Percentiles rank a stretch among this genome's conserved stretches.
phyloP scores from a whole-genome alignment of 2,329 filamentous ascomycete species.

The Fusarium sacchari region DNA sequence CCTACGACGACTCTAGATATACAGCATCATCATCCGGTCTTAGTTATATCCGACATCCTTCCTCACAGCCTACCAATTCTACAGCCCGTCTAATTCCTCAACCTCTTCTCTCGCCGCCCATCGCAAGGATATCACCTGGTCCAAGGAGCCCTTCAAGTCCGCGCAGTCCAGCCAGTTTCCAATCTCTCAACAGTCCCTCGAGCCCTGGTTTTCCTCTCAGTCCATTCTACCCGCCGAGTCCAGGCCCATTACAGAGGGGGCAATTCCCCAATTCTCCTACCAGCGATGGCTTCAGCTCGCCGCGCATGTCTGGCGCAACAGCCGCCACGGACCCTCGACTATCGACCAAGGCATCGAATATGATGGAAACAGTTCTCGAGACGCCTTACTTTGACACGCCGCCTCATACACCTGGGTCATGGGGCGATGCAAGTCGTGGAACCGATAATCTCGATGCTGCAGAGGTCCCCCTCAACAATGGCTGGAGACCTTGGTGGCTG shows the following conservation, averaged over 20 bases:
- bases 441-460: slow-evolving; percentile 25
- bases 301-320: slow-evolving; percentile 12
- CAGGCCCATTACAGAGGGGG: slow-evolving; percentile 21
- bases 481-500: slow-evolving; percentile 44
- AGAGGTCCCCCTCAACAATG: slow-evolving; percentile 36
- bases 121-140: slow-evolving; percentile 25
- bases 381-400: slow-evolving; percentile 41
- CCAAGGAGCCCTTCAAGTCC: slow-evolving; percentile 29
- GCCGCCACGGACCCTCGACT: slow-evolving; percentile 13
- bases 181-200: slow-evolving; percentile 21
- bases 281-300: slow-evolving; percentile 35
- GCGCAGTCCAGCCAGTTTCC: slow-evolving; percentile 25
- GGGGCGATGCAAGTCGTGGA: slow-evolving; percentile 9
- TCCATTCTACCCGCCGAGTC: slow-evolving; percentile 31
- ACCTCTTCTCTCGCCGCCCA: slow-evolving; percentile 40
- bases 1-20: slow-evolving; percentile 30
- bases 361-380: slow-evolving; percentile 38
- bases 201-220: slow-evolving; percentile 35
- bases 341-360: slow-evolving; percentile 9
- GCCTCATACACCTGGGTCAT: slow-evolving; percentile 23
- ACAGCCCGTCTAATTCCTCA: slow-evolving; percentile 28
- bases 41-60: slow-evolving; percentile 32
- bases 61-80: slow-evolving; percentile 37
- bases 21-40: slow-evolving; percentile 33
- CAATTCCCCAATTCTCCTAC: slow-evolving; percentile 29